These are phyloP conservation scores for Xylona heveae DNA, from an alignment of 495 filamentous ascomycete genomes.

Conservation along the genomic window DNA sequence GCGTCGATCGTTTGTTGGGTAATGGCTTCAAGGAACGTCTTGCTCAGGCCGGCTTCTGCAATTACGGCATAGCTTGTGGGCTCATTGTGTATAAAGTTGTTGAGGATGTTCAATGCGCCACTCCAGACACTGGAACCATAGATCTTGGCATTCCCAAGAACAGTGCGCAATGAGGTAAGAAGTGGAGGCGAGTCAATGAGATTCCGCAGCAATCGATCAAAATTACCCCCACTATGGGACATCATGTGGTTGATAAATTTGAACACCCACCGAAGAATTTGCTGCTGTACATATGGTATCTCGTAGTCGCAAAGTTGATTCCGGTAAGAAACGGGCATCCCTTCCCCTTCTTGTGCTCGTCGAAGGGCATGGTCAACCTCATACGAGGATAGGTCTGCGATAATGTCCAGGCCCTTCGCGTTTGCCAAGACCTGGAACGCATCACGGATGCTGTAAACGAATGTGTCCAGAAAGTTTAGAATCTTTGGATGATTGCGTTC, in stretches of 20 bases:
- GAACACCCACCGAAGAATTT: conserved; percentile 79
- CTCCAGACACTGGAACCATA: conserved; percentile 93
- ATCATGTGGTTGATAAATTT: conserved; percentile 94
- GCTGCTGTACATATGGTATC: conserved; percentile 79
- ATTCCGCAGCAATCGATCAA: conserved; percentile 77
- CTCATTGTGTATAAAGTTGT: conserved; percentile 96
- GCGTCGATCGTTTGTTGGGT: conserved; percentile 28
- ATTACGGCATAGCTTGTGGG: conserved; percentile 93
- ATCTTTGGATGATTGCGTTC: conserved; percentile 62
- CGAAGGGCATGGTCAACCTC: conserved; percentile 54
- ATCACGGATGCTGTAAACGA: conserved; percentile 61
- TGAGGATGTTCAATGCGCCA: conserved; percentile 69
- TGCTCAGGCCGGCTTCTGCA: conserved; percentile 77
- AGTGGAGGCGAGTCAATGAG: conserved; percentile 81
- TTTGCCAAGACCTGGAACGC: conserved; percentile 60
- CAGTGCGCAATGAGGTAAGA: conserved; percentile 50
- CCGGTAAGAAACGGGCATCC: conserved; percentile 57
- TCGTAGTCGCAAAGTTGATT: conserved; percentile 74
- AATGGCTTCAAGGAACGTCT: conserved; percentile 59
- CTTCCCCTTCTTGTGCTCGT: conserved; percentile 38
- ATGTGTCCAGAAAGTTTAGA: conserved; percentile 64
- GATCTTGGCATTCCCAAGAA: conserved; percentile 54
- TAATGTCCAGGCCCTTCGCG: conserved; percentile 63
- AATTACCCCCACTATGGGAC: conserved; percentile 62
- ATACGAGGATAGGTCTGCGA: conserved; percentile 63